Percentiles rank a stretch among this genome's conserved stretches.
phyloP scores from a whole-genome alignment of 164 flowering plant species.

The Taxillus chinensis region DNA sequence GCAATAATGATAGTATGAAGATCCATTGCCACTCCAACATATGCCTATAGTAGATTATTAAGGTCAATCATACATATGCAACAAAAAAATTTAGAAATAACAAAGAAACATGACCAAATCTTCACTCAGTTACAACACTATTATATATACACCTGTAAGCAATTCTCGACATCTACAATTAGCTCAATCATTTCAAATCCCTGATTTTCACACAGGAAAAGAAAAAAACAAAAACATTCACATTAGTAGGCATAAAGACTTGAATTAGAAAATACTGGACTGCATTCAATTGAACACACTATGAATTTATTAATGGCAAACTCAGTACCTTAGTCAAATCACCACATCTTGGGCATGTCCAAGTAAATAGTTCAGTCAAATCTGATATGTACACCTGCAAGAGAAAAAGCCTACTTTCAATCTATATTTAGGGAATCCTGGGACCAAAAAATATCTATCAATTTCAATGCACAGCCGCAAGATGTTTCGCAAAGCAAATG shows the following conservation, averaged over 20 bases:
- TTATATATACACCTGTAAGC: slow-evolving; percentile 66
- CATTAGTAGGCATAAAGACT: background rate
- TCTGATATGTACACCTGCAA: slow-evolving; percentile 91
- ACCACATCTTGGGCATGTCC: slow-evolving; percentile 94
- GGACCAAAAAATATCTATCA: too few species aligned
- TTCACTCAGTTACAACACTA: background rate
- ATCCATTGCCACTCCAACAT: slow-evolving; percentile 82
- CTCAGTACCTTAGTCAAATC: slow-evolving; percentile 58
- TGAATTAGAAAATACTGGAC: too few species aligned
- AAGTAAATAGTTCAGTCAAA: slow-evolving; percentile 71
- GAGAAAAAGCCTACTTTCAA: slow-evolving; percentile 7
- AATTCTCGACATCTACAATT: slow-evolving; percentile 81
- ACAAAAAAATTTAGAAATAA: background rate
- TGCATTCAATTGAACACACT: background rate
- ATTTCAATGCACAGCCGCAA: too few species aligned
- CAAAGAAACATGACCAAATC: background rate
- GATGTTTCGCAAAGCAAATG: too few species aligned
- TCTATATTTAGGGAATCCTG: too few species aligned
- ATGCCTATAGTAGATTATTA: slow-evolving; percentile 41
- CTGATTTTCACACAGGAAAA: slow-evolving; percentile 25
- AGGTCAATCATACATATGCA: background rate
- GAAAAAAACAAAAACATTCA: background rate
- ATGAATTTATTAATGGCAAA: background rate
- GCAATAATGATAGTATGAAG: slow-evolving; percentile 83
- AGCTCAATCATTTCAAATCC: slow-evolving; percentile 88